phyloP scores from a whole-genome alignment of 2,329 filamentous ascomycete genomes.

The Amauroascus verrucosus region DNA sequence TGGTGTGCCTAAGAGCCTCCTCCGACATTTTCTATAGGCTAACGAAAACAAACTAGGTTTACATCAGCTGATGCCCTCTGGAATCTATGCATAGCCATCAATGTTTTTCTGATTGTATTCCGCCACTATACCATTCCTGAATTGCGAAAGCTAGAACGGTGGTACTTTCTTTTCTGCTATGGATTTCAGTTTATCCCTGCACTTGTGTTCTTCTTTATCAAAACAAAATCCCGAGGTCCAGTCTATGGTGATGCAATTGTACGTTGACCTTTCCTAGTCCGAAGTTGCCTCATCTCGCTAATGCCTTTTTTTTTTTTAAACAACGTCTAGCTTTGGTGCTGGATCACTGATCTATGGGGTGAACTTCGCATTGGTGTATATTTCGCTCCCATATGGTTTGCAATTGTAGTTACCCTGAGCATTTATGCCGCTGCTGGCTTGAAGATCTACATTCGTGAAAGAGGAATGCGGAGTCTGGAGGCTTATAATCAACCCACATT shows the following conservation, averaged over 20 bases:
- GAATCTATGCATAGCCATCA: conserved; percentile 73
- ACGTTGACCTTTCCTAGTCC: conserved; percentile 18
- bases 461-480: background rate
- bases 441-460: conserved; percentile 41
- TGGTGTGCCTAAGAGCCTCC: conserved; percentile 47
- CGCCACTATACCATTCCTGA: conserved; percentile 56
- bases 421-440: conserved; percentile 34
- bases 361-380: conserved; percentile 63
- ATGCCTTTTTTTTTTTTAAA: background rate
- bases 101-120: conserved; percentile 75
- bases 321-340: conserved; percentile 60
- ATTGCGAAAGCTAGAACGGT: conserved; percentile 58
- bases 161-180: conserved; percentile 61
- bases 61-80: conserved; percentile 66
- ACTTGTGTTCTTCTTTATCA: conserved; percentile 56
- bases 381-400: conserved; percentile 45
- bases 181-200: conserved; percentile 62
- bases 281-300: background rate
- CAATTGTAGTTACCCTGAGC: conserved; percentile 31
- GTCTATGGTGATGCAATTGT: conserved; percentile 64
- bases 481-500: background rate
- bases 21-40: background rate
- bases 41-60: conserved; percentile 46
- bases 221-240: conserved; percentile 41
- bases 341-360: conserved; percentile 60